Percentiles rank a stretch among this genome's conserved stretches.
Conservation (phyloP, 2,329 filamentous ascomycete genomes). For the Aureobasidium sp. region DNA sequence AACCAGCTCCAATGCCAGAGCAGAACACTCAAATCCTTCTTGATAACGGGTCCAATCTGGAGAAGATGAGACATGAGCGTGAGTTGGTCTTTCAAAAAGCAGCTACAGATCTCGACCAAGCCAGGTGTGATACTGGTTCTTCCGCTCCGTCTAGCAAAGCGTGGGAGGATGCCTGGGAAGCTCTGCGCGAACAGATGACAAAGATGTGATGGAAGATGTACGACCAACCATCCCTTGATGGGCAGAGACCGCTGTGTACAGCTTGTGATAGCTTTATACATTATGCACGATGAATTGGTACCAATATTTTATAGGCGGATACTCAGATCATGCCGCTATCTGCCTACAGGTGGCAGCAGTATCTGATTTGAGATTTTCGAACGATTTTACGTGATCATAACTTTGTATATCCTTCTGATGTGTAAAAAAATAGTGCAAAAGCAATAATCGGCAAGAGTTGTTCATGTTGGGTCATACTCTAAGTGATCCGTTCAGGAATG, state of each 20-base stretch:
- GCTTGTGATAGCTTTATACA: not conserved
- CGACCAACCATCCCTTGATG: no score
- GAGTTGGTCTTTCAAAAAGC: not conserved
- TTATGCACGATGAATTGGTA: not conserved
- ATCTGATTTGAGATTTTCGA: not conserved
- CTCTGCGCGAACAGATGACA: not conserved
- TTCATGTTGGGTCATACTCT: no score
- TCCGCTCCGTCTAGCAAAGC: not conserved
- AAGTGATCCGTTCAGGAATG: no score
- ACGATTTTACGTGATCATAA: not conserved
- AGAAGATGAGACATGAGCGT: slow-evolving; percentile 2
- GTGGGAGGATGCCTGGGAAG: slow-evolving; percentile 2
- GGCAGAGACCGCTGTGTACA: not conserved
- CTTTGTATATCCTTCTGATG: not conserved
- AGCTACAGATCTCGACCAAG: not conserved
- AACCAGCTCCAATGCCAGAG: not conserved
- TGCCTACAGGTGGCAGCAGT: not conserved
- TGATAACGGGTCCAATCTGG: not conserved
- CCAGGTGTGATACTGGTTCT: not conserved
- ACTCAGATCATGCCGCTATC: not conserved
- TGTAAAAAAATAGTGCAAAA: no score
- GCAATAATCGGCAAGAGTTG: no score
- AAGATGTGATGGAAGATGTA: not conserved
- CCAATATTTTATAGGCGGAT: not conserved
- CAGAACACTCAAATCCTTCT: not conserved